Evolutionary conservation across 805 yeast species (phyloP).

Genomic region (Myxozyma neotropica): DNA sequence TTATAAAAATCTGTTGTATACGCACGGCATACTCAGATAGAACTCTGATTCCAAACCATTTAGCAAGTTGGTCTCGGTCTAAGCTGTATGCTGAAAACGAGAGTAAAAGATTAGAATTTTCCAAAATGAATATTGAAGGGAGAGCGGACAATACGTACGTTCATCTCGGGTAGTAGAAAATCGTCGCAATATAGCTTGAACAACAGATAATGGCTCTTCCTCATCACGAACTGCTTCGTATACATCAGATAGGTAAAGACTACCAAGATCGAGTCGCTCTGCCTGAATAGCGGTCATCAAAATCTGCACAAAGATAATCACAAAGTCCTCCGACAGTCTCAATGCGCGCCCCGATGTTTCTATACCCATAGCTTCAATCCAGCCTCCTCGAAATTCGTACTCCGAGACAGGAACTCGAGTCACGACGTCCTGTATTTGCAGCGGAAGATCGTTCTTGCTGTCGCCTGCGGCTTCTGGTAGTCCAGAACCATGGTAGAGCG

Average conservation of each 20-base stretch:
- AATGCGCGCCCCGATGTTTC: conserved; percentile 50
- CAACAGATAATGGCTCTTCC: conserved; percentile 48
- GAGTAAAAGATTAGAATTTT: not conserved
- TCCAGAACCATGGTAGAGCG: conserved; percentile 27
- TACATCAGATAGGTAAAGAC: conserved; percentile 31
- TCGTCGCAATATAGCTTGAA: conserved; percentile 53
- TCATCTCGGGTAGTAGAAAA: conserved; percentile 44
- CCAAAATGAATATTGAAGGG: not conserved
- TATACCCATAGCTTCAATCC: conserved; percentile 61
- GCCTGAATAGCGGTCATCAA: conserved; percentile 38
- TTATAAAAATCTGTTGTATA: conserved; percentile 37
- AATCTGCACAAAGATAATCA: conserved; percentile 36
- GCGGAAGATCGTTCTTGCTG: conserved; percentile 17
- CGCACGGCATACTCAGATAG: conserved; percentile 47
- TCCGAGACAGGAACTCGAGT: conserved; percentile 53
- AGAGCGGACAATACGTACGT: conserved; percentile 14
- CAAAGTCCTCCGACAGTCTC: conserved; percentile 39
- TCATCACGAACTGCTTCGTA: conserved; percentile 37
- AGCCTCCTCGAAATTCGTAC: conserved; percentile 53
- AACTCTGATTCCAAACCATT: conserved; percentile 66
- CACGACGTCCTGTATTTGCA: conserved; percentile 2
- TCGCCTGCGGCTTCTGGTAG: not conserved
- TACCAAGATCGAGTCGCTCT: conserved; percentile 29
- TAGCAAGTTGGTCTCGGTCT: conserved; percentile 50
- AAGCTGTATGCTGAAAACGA: conserved; percentile 43